Percentiles rank a stretch among this genome's conserved stretches.
Conservation (phyloP, 2,329 filamentous ascomycete genomes). For the Aspergillus persii region DNA sequence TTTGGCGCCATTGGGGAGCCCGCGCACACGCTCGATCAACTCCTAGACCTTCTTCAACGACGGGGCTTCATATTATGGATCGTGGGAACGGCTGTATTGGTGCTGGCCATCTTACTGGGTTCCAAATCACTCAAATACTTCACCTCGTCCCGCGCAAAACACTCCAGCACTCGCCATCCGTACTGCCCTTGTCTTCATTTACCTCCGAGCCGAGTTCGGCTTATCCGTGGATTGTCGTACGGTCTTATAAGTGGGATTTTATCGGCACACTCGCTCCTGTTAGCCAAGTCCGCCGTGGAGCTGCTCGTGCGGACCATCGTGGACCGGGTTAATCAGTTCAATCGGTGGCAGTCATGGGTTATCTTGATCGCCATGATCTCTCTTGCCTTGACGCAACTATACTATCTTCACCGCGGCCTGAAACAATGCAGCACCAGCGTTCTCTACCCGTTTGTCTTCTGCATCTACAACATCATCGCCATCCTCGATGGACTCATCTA, state of each 20-base stretch:
- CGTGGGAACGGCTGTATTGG: conserved; percentile 71
- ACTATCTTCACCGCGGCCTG: conserved; percentile 89
- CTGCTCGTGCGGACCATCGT: conserved; percentile 82
- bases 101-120: conserved; percentile 64
- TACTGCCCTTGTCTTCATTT: conserved; percentile 36
- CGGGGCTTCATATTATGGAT: conserved; percentile 86
- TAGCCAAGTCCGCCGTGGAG: conserved; percentile 96
- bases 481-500: conserved; percentile 97
- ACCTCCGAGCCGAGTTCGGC: conserved; percentile 63
- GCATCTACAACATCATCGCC: conserved; percentile 98
- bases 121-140: conserved; percentile 48
- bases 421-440: conserved; percentile 95
- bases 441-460: conserved; percentile 95
- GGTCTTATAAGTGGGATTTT: conserved; percentile 88
- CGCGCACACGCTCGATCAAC: conserved; percentile 79
- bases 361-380: conserved; percentile 78
- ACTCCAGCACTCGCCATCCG: conserved; percentile 44
- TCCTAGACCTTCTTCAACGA: conserved; percentile 71
- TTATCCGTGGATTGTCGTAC: conserved; percentile 80
- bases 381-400: conserved; percentile 85
- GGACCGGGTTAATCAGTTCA: conserved; percentile 88
- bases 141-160: conserved; percentile 32
- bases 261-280: conserved; percentile 86
- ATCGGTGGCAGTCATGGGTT: conserved; percentile 91
- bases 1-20: conserved; percentile 94